Base-by-base conservation (phyloP, 208 protist species). In the Wallacemonas sp. region DNA sequence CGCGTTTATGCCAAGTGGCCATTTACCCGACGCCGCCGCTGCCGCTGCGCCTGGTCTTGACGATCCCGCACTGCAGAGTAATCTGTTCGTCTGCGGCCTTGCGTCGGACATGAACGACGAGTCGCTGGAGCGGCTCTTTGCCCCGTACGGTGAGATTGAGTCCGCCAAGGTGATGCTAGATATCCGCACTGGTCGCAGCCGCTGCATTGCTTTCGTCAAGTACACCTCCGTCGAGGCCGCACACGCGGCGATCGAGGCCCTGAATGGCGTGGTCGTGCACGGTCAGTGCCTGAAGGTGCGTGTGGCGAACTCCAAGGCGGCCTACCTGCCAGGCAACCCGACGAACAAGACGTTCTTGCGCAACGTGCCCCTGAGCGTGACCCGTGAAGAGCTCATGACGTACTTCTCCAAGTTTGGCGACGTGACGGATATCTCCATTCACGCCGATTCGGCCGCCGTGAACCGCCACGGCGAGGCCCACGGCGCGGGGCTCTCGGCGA, bases 151-250 rank as follows among this genome's bases (percentile, higher is more conserved):
- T 9, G 51, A 34, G 30, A 86, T 93, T 31, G 75, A 86, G 55
- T 87, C 78, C 0, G 80, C 81, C n/a, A 93, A 93, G 77, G 83
- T 93, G 33, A 93, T 93, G 87, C 76, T 93, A 0, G 70, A 93
- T 72, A 93, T 93, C 33, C 78, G 83, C 77, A 90, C 79, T 19
- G 86, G 86, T 0, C 73, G 71, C 31, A 88, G 83, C 56, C 80
- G 83, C 34, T 70, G 83, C 38, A 90, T 90, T 34, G 86, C 83
- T 24, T 93, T 93, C 63, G 86, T 93, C 11, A 90, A 90, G 65
- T 93, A 82, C 46, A 70, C n/a, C 1, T 42, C 72, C 2, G 67
- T 82, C 21, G 61, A 70, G 28, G 22, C 61, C 54, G 83, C 86
- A 2, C 75, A 83, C 36, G 42, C 61, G 12, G 86, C 86, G 2